A percentile compares a stretch with the other conserved stretches of the same genome.
phyloP scores from a whole-genome alignment of 257 asterid genomes.

The Capsicum rhomboideum region DNA sequence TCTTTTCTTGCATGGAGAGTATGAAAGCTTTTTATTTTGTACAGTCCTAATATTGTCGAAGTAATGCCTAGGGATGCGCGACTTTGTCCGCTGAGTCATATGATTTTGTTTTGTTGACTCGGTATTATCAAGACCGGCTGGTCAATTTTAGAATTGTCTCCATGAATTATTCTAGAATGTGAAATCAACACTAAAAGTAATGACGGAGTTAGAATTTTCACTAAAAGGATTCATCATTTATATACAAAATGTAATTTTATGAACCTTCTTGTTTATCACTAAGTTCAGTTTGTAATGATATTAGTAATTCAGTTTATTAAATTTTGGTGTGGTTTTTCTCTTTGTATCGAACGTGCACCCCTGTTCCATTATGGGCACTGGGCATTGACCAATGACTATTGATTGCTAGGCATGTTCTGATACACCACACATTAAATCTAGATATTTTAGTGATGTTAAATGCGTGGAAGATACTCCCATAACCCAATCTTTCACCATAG shows the following conservation, averaged over 20 bases:
- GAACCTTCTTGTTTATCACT: neutral
- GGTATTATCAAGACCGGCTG: neutral
- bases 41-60: neutral
- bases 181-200: neutral
- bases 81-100: neutral
- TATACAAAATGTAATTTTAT: no score
- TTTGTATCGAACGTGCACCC: neutral
- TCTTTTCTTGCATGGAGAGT: neutral
- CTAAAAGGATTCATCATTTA: no score
- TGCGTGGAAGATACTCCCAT: neutral
- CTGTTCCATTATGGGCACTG: neutral
- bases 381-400: neutral
- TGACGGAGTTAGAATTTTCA: neutral
- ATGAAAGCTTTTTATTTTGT: neutral
- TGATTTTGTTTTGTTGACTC: neutral
- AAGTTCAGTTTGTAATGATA: neutral
- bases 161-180: neutral
- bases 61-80: neutral
- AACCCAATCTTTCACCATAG: neutral
- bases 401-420: neutral
- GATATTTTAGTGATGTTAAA: neutral
- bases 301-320: neutral
- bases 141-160: neutral
- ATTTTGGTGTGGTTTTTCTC: neutral
- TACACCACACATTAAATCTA: neutral